Percentiles rank a stretch among this genome's conserved stretches.
phyloP scores from a whole-genome alignment of 805 yeast genomes.

The Lipomyces oligophaga region DNA sequence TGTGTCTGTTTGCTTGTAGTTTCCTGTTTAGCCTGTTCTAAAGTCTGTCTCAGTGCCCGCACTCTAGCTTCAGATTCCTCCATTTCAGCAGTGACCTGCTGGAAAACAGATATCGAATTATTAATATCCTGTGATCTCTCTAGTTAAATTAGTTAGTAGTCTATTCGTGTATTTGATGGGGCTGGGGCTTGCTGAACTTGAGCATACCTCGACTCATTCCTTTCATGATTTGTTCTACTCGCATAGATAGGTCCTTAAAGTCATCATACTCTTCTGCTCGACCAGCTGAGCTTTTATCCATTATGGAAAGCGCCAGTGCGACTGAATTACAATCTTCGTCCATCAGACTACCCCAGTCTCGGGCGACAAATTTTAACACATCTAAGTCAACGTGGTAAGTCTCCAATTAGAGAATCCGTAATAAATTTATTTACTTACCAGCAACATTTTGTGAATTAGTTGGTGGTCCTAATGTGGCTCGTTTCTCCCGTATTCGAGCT shows the following conservation, averaged over 20 bases:
- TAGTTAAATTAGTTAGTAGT: not conserved
- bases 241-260: constrained; percentile 56
- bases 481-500: too few species aligned
- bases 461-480: too few species aligned
- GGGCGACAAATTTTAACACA: constrained; percentile 36
- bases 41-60: constrained; percentile 45
- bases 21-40: constrained; percentile 49
- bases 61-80: constrained; percentile 62
- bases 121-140: constrained; percentile 78
- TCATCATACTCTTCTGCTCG: constrained; percentile 68
- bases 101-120: constrained; percentile 79
- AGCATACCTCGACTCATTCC: constrained; percentile 59
- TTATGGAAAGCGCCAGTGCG: constrained; percentile 74
- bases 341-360: constrained; percentile 50
- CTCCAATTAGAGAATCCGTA: not conserved
- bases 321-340: constrained; percentile 68
- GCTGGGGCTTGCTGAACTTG: not conserved
- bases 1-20: constrained; percentile 53
- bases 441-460: not conserved
- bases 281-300: constrained; percentile 90
- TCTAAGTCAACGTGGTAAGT: constrained; percentile 8
- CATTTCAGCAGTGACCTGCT: constrained; percentile 60
- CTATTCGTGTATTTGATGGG: not conserved
- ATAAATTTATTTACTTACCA: constrained; percentile 4
- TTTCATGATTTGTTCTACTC: constrained; percentile 56